Evolutionary conservation across 768 basidiomycete genomes (phyloP).

Genomic region (Tubosaeta sp.): DNA sequence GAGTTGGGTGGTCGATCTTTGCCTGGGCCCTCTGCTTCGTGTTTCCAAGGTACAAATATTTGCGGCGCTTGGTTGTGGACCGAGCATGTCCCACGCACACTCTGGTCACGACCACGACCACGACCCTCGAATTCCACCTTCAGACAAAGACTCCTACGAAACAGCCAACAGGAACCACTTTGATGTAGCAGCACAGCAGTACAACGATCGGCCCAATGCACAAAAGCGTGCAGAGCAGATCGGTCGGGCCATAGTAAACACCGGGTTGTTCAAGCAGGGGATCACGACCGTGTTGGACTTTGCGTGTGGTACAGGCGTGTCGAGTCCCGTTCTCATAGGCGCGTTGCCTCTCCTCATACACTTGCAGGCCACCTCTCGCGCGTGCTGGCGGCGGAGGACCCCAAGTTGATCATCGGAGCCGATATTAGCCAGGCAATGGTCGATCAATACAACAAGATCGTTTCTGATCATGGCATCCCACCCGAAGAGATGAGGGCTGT

Average conservation of each 20-base stretch:
- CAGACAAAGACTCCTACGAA: constrained; percentile 10
- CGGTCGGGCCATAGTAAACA: constrained; percentile 27
- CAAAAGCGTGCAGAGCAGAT: constrained; percentile 20
- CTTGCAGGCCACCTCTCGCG: constrained; percentile 57
- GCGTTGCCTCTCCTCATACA: neutral
- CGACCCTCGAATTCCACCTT: neutral
- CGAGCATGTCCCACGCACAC: neutral
- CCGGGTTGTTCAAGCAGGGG: constrained; percentile 50
- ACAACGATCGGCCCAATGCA: constrained; percentile 21
- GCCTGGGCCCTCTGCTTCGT: neutral
- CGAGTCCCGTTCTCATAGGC: neutral
- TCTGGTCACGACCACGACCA: neutral
- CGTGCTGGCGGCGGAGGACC: constrained; percentile 54
- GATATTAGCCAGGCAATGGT: constrained; percentile 74
- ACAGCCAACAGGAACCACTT: constrained; percentile 26
- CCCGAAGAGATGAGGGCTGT: constrained; percentile 66
- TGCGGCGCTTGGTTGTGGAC: neutral
- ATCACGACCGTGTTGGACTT: constrained; percentile 63
- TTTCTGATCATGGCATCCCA: constrained; percentile 56
- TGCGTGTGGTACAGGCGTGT: constrained; percentile 63
- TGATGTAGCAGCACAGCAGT: constrained; percentile 20
- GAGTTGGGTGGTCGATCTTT: too few relatives aligned
- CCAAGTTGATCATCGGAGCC: constrained; percentile 63
- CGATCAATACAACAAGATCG: constrained; percentile 57
- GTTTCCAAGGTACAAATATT: neutral